Base-by-base conservation (phyloP, 129 eudicot genomes). In the Saposhnikovia divaricata region DNA sequence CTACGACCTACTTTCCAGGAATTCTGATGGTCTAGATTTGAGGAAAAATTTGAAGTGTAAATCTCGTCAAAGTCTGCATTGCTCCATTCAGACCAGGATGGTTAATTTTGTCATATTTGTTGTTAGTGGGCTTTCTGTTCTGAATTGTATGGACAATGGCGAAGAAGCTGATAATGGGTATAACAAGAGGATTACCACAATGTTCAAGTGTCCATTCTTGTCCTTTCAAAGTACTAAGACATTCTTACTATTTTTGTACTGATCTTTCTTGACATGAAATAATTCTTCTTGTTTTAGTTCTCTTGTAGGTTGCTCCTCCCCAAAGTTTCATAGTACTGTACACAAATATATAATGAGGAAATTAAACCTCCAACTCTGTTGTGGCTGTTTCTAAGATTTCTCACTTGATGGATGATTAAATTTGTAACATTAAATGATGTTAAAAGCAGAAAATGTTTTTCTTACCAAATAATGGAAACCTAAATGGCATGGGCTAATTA, bases 61-160 rank as follows among this genome's bases (percentile, higher is more conserved):
- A 85, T 79, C 81, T 82, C 81, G 65, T 55, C 84, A 80, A 75
- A 77, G 81, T 84, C 27, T 77, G 44, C 6, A 31, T 66, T 39
- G 23, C 47, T 44, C 81, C 71, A 43, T 72, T n/a, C 57, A 80
- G 83, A 76, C 76, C 42, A 90, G 90, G 80, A 80, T 5, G 76
- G 86, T 93, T 78, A 87, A 87, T 81, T 93, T 82, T 87, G 97
- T 93, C 80, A 86, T 93, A 80, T 90, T 89, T 80, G 97, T 91
- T 55, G 91, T 93, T 43, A 88, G 89, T 47, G 98, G 93, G 79
- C 80, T 89, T 57, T 86, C 91, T 6, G 86, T 94, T 72, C 81
- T 94, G 80, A 85, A 87, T 85, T 83, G 89, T 28, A 50, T 94
- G 81, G 84, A 85, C 23, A 75, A 73, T 74, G 65, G 63, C 74